Evolutionary conservation across 2,329 filamentous ascomycete species (phyloP).

Genomic region (Botrytis byssoidea): DNA sequence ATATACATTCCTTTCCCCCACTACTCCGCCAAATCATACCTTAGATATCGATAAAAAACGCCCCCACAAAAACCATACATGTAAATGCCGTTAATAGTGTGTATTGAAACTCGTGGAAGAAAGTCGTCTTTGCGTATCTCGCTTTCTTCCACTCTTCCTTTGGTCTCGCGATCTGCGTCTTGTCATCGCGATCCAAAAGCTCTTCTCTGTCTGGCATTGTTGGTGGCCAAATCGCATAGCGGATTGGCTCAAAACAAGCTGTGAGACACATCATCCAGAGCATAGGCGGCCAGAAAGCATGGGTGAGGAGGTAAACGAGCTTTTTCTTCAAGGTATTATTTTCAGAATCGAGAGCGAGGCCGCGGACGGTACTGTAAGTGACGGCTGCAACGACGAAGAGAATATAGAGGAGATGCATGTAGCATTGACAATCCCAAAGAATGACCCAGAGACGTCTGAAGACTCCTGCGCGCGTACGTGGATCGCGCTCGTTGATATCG

Average conservation of each 20-base stretch:
- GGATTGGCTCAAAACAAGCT: slow-evolving; percentile 51
- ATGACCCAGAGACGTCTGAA: slow-evolving; percentile 53
- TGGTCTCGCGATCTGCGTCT: slow-evolving; percentile 54
- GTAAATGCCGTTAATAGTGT: slow-evolving; percentile 52
- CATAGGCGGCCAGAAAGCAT: slow-evolving; percentile 61
- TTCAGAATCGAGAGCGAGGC: slow-evolving; percentile 47
- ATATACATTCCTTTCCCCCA: not conserved
- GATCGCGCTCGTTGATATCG: slow-evolving; percentile 57
- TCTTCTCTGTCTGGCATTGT: slow-evolving; percentile 56
- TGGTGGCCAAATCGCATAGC: slow-evolving; percentile 61
- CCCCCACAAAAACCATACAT: slow-evolving; percentile 45
- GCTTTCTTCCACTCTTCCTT: slow-evolving; percentile 52
- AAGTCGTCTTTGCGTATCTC: slow-evolving; percentile 52
- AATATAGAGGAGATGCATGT: slow-evolving; percentile 49
- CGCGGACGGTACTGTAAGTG: slow-evolving; percentile 44
- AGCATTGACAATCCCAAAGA: slow-evolving; percentile 54
- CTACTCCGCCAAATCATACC: not conserved
- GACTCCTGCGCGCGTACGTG: slow-evolving; percentile 51
- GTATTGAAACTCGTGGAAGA: slow-evolving; percentile 57
- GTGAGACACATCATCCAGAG: slow-evolving; percentile 45
- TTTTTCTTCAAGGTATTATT: slow-evolving; percentile 35
- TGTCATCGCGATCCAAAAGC: slow-evolving; percentile 53
- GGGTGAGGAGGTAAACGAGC: slow-evolving; percentile 53
- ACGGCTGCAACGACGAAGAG: slow-evolving; percentile 45
- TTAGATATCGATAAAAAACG: slow-evolving; percentile 18